Conservation (phyloP, 495 filamentous ascomycete species). For the Lineolata rhizophorae region DNA sequence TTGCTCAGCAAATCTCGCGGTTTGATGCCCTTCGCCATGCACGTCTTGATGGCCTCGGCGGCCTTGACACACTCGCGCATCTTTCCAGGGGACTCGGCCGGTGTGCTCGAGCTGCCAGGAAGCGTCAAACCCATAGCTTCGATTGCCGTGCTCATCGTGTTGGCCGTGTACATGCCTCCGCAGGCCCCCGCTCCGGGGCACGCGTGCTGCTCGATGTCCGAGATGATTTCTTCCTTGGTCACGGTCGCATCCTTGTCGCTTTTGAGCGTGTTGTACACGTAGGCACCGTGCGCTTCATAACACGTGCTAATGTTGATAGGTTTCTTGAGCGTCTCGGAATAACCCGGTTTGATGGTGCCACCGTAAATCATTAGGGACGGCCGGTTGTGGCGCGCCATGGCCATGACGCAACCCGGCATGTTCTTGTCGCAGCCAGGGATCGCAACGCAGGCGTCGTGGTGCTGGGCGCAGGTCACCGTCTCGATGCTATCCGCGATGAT, state of each 20-base stretch:
- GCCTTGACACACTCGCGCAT: constrained; percentile 76
- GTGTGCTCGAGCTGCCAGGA: constrained; percentile 77
- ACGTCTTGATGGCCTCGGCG: constrained; percentile 64
- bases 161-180: constrained; percentile 92
- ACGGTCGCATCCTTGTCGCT: constrained; percentile 34
- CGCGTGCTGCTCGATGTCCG: constrained; percentile 65
- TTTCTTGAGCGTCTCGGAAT: constrained; percentile 52
- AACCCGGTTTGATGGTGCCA: constrained; percentile 72
- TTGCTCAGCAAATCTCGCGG: constrained; percentile 71
- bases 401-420: constrained; percentile 82
- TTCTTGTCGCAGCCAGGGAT: constrained; percentile 98
- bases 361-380: constrained; percentile 76
- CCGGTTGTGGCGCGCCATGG: constrained; percentile 74
- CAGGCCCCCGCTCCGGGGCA: constrained; percentile 90
- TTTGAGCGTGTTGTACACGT: constrained; percentile 44
- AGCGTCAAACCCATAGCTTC: constrained; percentile 87
- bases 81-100: constrained; percentile 73
- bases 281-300: constrained; percentile 82
- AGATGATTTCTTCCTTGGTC: constrained; percentile 58
- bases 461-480: constrained; percentile 54
- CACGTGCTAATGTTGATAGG: constrained; percentile 78
- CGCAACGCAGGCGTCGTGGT: constrained; percentile 81
- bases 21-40: constrained; percentile 71
- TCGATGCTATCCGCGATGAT: constrained; percentile 93
- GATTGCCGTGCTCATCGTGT: constrained; percentile 92